Conservation (phyloP, 2,329 filamentous ascomycete species). For the Tolypocladium paradoxum region DNA sequence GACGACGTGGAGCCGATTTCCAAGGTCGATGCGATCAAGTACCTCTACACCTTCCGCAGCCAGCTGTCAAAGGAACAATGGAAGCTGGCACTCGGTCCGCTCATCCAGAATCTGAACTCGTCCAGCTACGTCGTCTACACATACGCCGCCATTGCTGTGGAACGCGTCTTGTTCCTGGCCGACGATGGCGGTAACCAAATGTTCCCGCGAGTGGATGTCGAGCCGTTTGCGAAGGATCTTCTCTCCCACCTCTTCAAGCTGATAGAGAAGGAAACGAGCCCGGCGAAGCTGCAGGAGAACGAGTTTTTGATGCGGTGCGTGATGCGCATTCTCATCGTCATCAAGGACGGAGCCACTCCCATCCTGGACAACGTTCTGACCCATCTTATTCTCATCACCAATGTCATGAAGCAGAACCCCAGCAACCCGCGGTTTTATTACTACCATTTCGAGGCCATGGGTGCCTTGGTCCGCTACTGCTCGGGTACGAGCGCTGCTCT, state of each 20-base stretch:
- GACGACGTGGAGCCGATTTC: conserved; percentile 68
- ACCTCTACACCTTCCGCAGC: conserved; percentile 91
- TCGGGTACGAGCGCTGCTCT: conserved; percentile 54
- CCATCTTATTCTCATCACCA: conserved; percentile 81
- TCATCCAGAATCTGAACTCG: conserved; percentile 85
- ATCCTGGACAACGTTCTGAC: conserved; percentile 70
- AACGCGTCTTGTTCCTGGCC: conserved; percentile 76
- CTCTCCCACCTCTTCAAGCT: conserved; percentile 83
- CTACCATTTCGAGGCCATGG: conserved; percentile 92
- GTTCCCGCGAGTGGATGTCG: conserved; percentile 69
- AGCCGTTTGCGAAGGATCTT: conserved; percentile 74
- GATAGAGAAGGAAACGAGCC: conserved; percentile 72
- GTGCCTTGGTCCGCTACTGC: conserved; percentile 69
- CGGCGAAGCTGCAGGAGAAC: conserved; percentile 95
- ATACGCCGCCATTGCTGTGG: conserved; percentile 93
- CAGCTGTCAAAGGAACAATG: conserved; percentile 88
- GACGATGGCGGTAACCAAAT: conserved; percentile 66
- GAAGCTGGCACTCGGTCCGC: conserved; percentile 76
- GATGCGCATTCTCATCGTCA: conserved; percentile 92
- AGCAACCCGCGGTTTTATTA: conserved; percentile 98
- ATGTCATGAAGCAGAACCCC: conserved; percentile 85
- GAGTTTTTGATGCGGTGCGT: conserved; percentile 98
- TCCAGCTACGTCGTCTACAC: conserved; percentile 95
- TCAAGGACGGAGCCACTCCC: conserved; percentile 68
- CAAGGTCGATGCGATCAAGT: conserved; percentile 97